Base-by-base conservation (phyloP, 2,329 filamentous ascomycete species). In the Fusarium nurragi region DNA sequence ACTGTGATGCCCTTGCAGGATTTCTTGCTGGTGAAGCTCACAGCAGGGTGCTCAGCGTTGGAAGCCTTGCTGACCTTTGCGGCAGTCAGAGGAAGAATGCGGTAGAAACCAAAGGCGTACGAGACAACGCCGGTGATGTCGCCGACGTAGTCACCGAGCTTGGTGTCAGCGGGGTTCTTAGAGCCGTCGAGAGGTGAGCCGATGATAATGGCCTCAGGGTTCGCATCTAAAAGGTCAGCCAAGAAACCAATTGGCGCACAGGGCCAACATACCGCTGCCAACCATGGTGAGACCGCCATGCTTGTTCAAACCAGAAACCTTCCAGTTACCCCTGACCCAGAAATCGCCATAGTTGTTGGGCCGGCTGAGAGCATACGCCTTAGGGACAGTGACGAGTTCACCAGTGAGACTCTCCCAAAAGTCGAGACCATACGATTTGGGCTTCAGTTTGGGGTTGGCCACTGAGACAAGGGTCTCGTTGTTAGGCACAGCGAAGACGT, bases 361-460 rank as follows among this genome's bases (percentile, higher is more conserved):
- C 53, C 84, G 85, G 47, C 82, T 80, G 41, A 91, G 75, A 39
- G 85, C 86, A 13, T 78, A 81, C 2, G 87, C 84, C 41, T 77
- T 81, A 65, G 80, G 81, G 43, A 92, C 77, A 1, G 86, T 90
- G 14, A 92, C 88, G 9, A 91, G 79, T 75, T 91, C 88, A 25
- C 89, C 90, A 51, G 79, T 81, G 56, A 92, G 76, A 62, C 84
- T 88, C 81, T 92, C 87, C 90, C 89, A 92, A 72, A 91, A 92
- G 74, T 92, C 90, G 26, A 92, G 78, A 4, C 89, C 90, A 70
- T 88, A 92, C 38, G 79, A 76, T 21, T 78, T 77, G 3, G 89
- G 89, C 60, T 89, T 74, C 36, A 92, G 80, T 14, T 78, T 77
- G 0, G 88, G 88, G 72, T 92, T 91, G 30, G 73, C 78, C 7